A percentile compares a stretch with the other conserved stretches of the same genome.
phyloP scores from a whole-genome alignment of 495 filamentous ascomycete species.

The Polyplosphaeria fusca region DNA sequence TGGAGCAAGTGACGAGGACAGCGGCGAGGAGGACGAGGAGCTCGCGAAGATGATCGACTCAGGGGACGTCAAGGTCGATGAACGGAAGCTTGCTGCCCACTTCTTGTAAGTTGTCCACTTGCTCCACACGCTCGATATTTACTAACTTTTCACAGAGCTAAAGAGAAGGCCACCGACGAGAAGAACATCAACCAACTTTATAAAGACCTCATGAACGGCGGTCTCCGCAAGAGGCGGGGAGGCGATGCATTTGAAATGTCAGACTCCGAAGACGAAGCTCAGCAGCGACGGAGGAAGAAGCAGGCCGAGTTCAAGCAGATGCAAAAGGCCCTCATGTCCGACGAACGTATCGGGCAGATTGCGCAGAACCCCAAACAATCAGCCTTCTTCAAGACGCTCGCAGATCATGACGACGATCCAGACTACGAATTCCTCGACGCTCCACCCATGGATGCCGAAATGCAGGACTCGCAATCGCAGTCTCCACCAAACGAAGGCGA shows the following conservation, averaged over 20 bases:
- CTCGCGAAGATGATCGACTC: constrained; percentile 90
- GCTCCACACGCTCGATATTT: background rate
- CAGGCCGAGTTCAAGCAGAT: constrained; percentile 86
- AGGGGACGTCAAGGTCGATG: constrained; percentile 65
- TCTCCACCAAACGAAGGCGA: background rate
- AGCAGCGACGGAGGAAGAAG: constrained; percentile 74
- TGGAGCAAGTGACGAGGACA: constrained; percentile 84
- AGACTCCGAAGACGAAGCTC: constrained; percentile 80
- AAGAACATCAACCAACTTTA: constrained; percentile 85
- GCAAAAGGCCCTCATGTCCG: constrained; percentile 82
- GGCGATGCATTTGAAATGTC: constrained; percentile 74
- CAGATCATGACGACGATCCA: constrained; percentile 76
- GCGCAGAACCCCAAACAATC: constrained; percentile 82
- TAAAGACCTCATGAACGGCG: constrained; percentile 85
- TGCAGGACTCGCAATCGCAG: constrained; percentile 45
- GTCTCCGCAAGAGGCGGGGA: constrained; percentile 72
- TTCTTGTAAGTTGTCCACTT: constrained; percentile 68
- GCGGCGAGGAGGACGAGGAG: constrained; percentile 65
- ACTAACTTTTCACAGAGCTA: constrained; percentile 50
- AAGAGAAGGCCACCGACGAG: constrained; percentile 67
- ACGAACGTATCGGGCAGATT: constrained; percentile 85
- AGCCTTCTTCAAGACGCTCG: constrained; percentile 85
- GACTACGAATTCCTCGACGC: constrained; percentile 66
- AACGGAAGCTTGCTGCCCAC: constrained; percentile 76
- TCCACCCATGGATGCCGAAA: constrained; percentile 45